Conservation (phyloP, 208 protist genomes). For the Trichomonas gallinae region DNA sequence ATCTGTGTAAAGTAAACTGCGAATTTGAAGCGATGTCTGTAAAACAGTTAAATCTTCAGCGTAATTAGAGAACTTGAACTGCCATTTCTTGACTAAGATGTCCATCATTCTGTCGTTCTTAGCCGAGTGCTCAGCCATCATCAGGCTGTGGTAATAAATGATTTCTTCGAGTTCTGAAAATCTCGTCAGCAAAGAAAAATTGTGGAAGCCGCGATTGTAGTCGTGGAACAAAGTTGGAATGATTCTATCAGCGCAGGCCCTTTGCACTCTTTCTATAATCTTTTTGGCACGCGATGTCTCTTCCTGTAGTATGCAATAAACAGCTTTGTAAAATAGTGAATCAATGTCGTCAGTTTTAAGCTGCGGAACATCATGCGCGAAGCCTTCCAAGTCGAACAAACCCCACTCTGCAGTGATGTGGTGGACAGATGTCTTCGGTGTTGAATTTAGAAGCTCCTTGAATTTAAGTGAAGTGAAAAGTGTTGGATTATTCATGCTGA, state of each 20-base stretch:
- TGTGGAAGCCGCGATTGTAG: background rate
- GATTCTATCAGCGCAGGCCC: background rate
- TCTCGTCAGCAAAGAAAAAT: background rate
- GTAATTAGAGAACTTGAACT: background rate
- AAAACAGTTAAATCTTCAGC: background rate
- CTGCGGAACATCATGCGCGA: background rate
- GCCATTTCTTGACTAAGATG: background rate
- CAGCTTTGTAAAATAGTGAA: background rate
- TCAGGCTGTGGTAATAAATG: background rate
- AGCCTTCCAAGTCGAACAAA: background rate
- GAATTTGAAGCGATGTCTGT: background rate
- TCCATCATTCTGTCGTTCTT: too few species aligned
- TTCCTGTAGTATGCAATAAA: background rate
- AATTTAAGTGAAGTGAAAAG: background rate
- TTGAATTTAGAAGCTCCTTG: background rate
- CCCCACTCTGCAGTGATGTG: background rate
- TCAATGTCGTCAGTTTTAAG: background rate
- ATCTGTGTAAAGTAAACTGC: background rate
- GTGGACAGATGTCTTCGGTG: background rate
- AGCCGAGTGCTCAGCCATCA: background rate
- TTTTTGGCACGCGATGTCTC: background rate
- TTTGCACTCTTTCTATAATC: background rate
- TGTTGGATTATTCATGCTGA: background rate
- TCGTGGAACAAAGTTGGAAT: background rate
- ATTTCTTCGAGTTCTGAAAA: background rate